phyloP scores from a whole-genome alignment of 345 rosid species.

The Lumnitzera littorea region DNA sequence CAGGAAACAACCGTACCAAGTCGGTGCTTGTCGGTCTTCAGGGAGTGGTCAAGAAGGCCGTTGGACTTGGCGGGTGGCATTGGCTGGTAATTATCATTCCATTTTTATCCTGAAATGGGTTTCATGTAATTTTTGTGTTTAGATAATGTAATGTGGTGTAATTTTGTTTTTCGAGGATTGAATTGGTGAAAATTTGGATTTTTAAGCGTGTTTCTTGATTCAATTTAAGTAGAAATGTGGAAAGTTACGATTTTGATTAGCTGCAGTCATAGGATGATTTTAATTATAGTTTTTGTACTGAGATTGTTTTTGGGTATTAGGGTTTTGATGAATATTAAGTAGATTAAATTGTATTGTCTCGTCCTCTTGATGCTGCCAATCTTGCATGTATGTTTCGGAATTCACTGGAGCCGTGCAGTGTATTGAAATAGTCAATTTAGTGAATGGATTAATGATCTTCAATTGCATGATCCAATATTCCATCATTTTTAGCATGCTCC shows the following conservation, averaged over 20 bases:
- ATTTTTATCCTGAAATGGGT: background rate
- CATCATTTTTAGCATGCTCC: no score
- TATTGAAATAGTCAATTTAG: no score
- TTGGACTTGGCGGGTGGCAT: constrained; percentile 99
- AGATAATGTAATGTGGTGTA: background rate
- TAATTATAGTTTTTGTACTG: background rate
- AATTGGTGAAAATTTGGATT: background rate
- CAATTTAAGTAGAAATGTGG: background rate
- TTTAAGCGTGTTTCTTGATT: background rate
- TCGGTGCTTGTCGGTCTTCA: constrained; percentile 95
- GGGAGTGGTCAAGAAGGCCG: constrained; percentile 97
- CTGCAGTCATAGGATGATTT: background rate
- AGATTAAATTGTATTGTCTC: no score
- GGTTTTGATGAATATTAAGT: no score
- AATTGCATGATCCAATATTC: no score
- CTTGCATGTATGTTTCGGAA: no score
- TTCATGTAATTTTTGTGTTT: constrained; percentile 1
- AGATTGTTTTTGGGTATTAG: no score
- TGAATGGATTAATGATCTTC: no score
- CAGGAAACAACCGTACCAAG: constrained; percentile 97
- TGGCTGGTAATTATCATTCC: constrained; percentile 65
- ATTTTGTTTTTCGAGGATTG: constrained; percentile 5
- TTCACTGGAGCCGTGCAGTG: no score
- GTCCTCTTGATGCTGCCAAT: no score
- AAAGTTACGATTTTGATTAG: background rate